Evolutionary conservation across 768 basidiomycete genomes (phyloP).

Genomic region (Suillus plorans): DNA sequence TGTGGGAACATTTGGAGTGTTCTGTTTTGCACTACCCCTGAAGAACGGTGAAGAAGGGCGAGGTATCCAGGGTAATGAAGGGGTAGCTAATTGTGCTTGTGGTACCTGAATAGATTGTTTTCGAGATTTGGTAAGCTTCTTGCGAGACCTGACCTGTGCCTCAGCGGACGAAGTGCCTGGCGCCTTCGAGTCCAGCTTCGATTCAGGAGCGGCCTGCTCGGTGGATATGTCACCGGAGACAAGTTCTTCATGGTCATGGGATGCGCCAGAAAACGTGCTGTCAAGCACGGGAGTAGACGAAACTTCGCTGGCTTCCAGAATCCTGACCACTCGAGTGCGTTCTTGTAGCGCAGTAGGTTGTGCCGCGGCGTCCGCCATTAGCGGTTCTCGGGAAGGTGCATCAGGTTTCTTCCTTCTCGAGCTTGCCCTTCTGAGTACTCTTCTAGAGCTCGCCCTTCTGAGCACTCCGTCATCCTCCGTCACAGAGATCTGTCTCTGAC

Average conservation of each 20-base stretch:
- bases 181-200: neutral
- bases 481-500: neutral
- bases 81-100: neutral
- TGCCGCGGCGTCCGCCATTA: neutral
- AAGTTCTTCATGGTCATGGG: neutral
- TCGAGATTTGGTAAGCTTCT: slow-evolving; percentile 7
- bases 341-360: neutral
- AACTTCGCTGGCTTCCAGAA: neutral
- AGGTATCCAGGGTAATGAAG: slow-evolving; percentile 6
- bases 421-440: slow-evolving; percentile 2
- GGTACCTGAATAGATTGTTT: slow-evolving; percentile 1
- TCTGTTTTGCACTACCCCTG: neutral
- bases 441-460: neutral
- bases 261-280: neutral
- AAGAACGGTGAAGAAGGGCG: neutral
- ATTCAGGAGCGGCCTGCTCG: neutral
- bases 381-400: neutral
- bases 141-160: neutral
- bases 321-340: slow-evolving; percentile 2
- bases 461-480: slow-evolving; percentile 5
- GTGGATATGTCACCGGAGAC: neutral
- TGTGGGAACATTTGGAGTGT: neutral
- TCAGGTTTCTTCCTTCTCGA: neutral
- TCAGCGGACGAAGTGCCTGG: neutral
- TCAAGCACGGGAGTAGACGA: neutral